Percentiles rank a stretch among this genome's conserved stretches.
phyloP scores from a whole-genome alignment of 352 stramenopile genomes.

The Phytophthora syringae region DNA sequence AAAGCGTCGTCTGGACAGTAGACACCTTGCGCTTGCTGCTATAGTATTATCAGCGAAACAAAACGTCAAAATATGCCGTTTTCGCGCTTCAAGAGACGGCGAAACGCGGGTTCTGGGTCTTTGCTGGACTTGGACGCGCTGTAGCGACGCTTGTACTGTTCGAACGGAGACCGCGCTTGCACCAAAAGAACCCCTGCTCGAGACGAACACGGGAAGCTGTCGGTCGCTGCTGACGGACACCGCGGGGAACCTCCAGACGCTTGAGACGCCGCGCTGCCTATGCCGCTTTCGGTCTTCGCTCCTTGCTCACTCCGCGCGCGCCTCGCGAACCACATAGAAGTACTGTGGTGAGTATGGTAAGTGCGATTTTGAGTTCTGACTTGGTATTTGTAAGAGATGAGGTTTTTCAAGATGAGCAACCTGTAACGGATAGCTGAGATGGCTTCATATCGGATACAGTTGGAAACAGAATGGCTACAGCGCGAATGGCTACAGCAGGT shows the following conservation, averaged over 20 bases:
- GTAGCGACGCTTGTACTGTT: slow-evolving; percentile 27
- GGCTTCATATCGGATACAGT: not conserved
- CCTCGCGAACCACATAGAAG: slow-evolving; percentile 7
- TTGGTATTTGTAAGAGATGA: slow-evolving; percentile 3
- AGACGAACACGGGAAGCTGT: slow-evolving; percentile 23
- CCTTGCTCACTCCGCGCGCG: slow-evolving; percentile 32
- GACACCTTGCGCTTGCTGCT: not conserved
- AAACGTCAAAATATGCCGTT: slow-evolving; percentile 5
- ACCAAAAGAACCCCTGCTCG: slow-evolving; percentile 16
- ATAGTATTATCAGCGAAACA: not conserved
- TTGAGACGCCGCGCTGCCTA: slow-evolving; percentile 33
- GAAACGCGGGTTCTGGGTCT: not conserved
- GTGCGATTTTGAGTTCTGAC: slow-evolving; percentile 30
- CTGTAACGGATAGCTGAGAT: not conserved
- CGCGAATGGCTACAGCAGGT: too few species aligned
- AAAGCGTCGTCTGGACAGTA: not conserved
- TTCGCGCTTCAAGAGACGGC: not conserved
- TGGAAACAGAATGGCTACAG: too few species aligned
- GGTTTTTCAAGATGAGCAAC: not conserved
- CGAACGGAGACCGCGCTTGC: slow-evolving; percentile 14
- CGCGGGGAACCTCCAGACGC: slow-evolving; percentile 30
- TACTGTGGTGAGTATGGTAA: not conserved
- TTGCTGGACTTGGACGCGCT: slow-evolving; percentile 2
- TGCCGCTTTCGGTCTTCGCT: slow-evolving; percentile 40
- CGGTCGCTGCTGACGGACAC: slow-evolving; percentile 18